Evolutionary conservation across 148 eudicot species (phyloP).

Genomic region (Rhododendron ferrugineum): DNA sequence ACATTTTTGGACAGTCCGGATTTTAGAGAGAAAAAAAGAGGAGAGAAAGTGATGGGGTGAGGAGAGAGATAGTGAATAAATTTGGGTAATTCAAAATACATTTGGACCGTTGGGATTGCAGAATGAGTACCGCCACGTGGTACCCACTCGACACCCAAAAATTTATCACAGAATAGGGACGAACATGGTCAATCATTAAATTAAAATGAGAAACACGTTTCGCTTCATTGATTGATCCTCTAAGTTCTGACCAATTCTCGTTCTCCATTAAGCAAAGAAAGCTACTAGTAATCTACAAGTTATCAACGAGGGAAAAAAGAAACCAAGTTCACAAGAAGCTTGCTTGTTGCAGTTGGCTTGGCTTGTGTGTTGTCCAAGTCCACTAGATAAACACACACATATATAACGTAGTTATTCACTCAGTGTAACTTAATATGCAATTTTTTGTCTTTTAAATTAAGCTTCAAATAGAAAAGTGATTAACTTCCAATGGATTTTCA

Average conservation of each 20-base stretch:
- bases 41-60: too few species aligned
- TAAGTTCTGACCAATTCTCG: background rate
- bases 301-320: background rate
- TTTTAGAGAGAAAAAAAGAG: too few species aligned
- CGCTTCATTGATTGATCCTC: background rate
- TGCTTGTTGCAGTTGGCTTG: background rate
- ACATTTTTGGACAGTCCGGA: too few species aligned
- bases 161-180: too few species aligned
- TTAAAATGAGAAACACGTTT: slow-evolving; percentile 2
- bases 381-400: background rate
- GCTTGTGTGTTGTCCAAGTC: background rate
- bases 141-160: too few species aligned
- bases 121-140: too few species aligned
- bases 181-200: background rate
- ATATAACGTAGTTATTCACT: background rate
- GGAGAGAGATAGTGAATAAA: too few species aligned
- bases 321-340: slow-evolving; percentile 8
- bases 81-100: too few species aligned
- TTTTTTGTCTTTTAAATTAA: background rate
- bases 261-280: background rate
- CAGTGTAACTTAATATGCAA: background rate
- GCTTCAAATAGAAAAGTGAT: background rate
- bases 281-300: background rate
- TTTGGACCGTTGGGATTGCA: too few species aligned
- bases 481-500: background rate